Evolutionary conservation across 345 rosid species (phyloP).

Genomic region (Carallia pectinifolia): DNA sequence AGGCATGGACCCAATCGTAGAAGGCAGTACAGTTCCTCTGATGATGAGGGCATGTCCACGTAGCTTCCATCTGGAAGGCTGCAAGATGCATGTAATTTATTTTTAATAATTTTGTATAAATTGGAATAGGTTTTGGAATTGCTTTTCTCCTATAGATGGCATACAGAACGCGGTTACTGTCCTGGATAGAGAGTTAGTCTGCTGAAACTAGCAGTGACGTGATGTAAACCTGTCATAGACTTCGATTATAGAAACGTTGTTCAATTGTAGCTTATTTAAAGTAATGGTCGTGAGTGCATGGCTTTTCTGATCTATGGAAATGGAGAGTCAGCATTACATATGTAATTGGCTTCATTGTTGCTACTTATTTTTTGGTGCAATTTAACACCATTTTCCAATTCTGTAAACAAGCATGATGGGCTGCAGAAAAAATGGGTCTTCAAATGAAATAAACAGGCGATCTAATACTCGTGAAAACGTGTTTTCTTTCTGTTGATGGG

Average conservation of each 20-base stretch:
- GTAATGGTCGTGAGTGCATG: slow-evolving; percentile 9
- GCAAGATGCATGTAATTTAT: slow-evolving; percentile 36
- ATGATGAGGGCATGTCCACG: slow-evolving; percentile 55
- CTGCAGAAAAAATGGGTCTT: too few species aligned
- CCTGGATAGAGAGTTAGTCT: slow-evolving; percentile 18
- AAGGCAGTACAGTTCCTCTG: slow-evolving; percentile 46
- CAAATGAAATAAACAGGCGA: too few species aligned
- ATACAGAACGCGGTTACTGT: slow-evolving; percentile 29
- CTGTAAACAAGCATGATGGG: too few species aligned
- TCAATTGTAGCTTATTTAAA: background rate
- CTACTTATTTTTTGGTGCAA: too few species aligned
- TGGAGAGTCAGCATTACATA: too few species aligned
- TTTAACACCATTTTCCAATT: too few species aligned
- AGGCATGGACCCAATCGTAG: slow-evolving; percentile 17
- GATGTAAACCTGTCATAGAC: slow-evolving; percentile 6
- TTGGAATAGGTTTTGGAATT: slow-evolving; percentile 40
- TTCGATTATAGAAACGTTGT: slow-evolving; percentile 8
- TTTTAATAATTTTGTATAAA: slow-evolving; percentile 44
- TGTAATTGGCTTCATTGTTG: too few species aligned
- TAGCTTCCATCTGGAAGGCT: slow-evolving; percentile 7
- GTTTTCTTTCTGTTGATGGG: too few species aligned
- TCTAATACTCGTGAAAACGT: too few species aligned
- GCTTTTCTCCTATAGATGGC: slow-evolving; percentile 40
- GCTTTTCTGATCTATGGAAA: background rate
- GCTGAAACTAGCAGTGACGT: background rate